Conservation (phyloP, 2,329 filamentous ascomycete genomes). For the Cladosporium sp. region DNA sequence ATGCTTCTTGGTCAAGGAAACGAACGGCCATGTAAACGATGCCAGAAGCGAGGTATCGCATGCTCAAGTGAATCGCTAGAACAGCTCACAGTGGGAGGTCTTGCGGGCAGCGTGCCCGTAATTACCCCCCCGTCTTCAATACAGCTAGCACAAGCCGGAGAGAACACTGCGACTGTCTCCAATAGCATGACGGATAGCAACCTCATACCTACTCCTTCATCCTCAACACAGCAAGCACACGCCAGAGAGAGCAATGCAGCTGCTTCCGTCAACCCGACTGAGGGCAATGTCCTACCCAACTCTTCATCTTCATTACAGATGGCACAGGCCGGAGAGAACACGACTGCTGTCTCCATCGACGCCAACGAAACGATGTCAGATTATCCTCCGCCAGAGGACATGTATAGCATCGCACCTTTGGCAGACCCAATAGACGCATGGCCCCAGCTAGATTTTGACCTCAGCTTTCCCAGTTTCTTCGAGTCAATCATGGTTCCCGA, state of each 20-base stretch:
- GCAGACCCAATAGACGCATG: neutral
- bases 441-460: slow-evolving; percentile 7
- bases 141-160: neutral
- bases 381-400: neutral
- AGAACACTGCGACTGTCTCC: neutral
- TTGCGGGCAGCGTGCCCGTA: neutral
- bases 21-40: slow-evolving; percentile 32
- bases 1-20: slow-evolving; percentile 22
- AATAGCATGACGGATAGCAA: neutral
- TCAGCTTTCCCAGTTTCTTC: slow-evolving; percentile 24
- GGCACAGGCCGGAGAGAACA: neutral
- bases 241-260: neutral
- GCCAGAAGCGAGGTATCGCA: slow-evolving; percentile 19
- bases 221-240: neutral
- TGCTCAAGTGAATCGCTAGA: slow-evolving; percentile 21
- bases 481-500: slow-evolving; percentile 28
- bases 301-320: neutral
- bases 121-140: neutral
- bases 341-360: neutral
- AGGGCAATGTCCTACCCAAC: neutral
- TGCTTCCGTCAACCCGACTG: neutral
- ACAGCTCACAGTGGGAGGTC: neutral
- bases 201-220: neutral
- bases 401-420: slow-evolving; percentile 12
- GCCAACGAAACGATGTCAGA: neutral